Evolutionary conservation across 1,139 yeast species (phyloP).

Genomic region (Saccharomyces hybrid): DNA sequence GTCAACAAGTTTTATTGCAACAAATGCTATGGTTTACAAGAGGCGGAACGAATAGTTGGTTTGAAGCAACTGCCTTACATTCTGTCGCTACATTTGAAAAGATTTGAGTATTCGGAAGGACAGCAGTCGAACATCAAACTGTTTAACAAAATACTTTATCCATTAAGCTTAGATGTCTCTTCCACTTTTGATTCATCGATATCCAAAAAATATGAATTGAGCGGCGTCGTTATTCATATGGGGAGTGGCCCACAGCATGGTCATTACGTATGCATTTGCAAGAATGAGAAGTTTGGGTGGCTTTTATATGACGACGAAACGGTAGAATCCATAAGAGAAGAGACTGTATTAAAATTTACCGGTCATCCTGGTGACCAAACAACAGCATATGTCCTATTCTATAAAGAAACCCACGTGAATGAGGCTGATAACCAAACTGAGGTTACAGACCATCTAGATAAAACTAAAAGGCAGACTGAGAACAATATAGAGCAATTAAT

Average conservation of each 20-base stretch:
- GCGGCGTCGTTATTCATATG: constrained; percentile 83
- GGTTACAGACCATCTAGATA: no score
- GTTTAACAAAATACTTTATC: constrained; percentile 79
- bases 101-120: constrained; percentile 86
- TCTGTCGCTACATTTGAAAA: constrained; percentile 73
- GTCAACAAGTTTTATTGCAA: constrained; percentile 92
- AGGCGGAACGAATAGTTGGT: constrained; percentile 89
- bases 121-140: constrained; percentile 77
- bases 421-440: no score
- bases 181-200: constrained; percentile 52
- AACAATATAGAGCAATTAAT: no score
- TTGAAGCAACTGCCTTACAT: constrained; percentile 71
- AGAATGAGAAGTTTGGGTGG: constrained; percentile 80
- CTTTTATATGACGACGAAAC: constrained; percentile 90
- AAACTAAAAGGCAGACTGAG: no score
- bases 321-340: constrained; percentile 80
- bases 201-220: constrained; percentile 63
- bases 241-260: constrained; percentile 99
- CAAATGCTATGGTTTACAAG: constrained; percentile 82
- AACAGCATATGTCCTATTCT: constrained; percentile 84
- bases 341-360: constrained; percentile 75
- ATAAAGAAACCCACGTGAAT: no score
- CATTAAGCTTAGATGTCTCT: constrained; percentile 63
- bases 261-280: constrained; percentile 83
- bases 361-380: constrained; percentile 89